Evolutionary conservation across 257 asterid genomes (phyloP), one percentile per base, ranked within the genome.

Genomic region (Jacaranda mimosifolia): DNA sequence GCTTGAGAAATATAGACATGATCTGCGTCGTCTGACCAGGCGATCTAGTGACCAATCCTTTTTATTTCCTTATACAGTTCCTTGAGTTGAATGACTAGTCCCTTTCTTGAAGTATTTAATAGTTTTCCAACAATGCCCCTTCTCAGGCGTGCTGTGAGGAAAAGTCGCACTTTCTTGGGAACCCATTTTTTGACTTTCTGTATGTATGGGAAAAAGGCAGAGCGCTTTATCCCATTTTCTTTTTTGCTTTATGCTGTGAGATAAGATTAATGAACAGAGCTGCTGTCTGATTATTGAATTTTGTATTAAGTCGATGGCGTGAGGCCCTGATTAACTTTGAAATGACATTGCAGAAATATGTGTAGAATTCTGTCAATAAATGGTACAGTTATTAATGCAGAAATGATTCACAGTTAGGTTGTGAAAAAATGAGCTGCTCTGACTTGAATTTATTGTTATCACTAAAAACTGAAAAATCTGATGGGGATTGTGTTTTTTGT

Each of bases 81-180:
- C 14, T 72, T 36, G 7, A 59, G 74, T 52, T 68, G 13, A 40
- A 68, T 73, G 85, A 77, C 36, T 35, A 48, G 87, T 80, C 85
- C 4, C 21, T 84, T 62, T 84, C 87, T 42, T 51, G 5, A 2
- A 5, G 42, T 51, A 17, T 38, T 63, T 55, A 12, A 0, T 71
- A 3, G 15, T 49, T 49, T 77, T 51, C 79, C 79, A 19, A 36
- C 26, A 59, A 6, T 76, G 65, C 84, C 84, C 32, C 84, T 70
- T 55, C 59, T 11, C 55, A 43, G 77, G 87, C 85, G 81, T 84
- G 87, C 84, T 70, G 10, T 7, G 63, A 4, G 9, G 3, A 52
- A 63, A 52, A 80, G 51, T 68, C 63, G 77, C 70, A 48, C 81
- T 74, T 78, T 77, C 68, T 78, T 70, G 83, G 85, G 79, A 51